phyloP scores from a whole-genome alignment of 805 yeast genomes.

The Hanseniaspora lachancei region DNA sequence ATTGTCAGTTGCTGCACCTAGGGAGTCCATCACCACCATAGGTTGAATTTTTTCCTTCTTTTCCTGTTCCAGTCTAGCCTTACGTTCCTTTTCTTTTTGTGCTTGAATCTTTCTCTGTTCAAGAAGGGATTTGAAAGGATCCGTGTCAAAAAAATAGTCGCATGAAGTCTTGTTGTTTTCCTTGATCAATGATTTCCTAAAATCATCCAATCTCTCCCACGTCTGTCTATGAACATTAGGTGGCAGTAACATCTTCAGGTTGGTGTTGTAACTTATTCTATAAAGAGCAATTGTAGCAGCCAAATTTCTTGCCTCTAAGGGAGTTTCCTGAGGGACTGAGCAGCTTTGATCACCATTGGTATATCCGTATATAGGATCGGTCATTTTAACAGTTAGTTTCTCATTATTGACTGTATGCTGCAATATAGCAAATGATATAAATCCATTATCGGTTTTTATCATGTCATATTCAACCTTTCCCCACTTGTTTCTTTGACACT shows the following conservation, averaged over 20 bases:
- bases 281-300: conserved; percentile 83
- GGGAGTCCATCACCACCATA: conserved; percentile 16
- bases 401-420: conserved; percentile 65
- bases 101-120: conserved; percentile 40
- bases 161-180: conserved; percentile 34
- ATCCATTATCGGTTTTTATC: conserved; percentile 42
- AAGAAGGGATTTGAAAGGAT: conserved; percentile 64
- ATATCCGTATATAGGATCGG: conserved; percentile 31
- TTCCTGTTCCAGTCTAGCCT: conserved; percentile 35
- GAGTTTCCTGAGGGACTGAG: conserved; percentile 57
- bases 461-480: conserved; percentile 68
- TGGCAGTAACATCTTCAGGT: conserved; percentile 78
- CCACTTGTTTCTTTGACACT: conserved; percentile 83
- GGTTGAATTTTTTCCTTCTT: conserved; percentile 10
- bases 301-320: conserved; percentile 77
- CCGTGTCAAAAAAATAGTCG: conserved; percentile 43
- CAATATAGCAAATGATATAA: conserved; percentile 50
- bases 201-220: conserved; percentile 62
- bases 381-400: conserved; percentile 41
- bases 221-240: conserved; percentile 54
- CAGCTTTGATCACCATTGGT: conserved; percentile 34
- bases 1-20: not conserved
- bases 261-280: conserved; percentile 66
- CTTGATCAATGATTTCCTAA: conserved; percentile 38
- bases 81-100: conserved; percentile 35